phyloP scores from a whole-genome alignment of 2,329 filamentous ascomycete species.

The Hypoxylon rubiginosum region DNA sequence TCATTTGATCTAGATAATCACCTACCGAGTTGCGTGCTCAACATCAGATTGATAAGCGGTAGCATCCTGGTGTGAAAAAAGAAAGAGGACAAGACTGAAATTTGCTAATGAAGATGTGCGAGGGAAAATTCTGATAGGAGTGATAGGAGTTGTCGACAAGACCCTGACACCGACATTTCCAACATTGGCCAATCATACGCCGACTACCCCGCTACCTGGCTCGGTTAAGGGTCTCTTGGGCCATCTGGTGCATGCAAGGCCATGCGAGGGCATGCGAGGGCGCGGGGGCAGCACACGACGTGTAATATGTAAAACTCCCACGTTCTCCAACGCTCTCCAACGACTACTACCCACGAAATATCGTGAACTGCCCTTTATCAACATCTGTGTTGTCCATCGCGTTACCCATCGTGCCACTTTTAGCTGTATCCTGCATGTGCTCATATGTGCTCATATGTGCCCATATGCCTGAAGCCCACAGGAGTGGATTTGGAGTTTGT shows the following conservation, averaged over 20 bases:
- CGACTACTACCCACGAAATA: constrained; percentile 34
- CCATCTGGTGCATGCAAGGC: constrained; percentile 5
- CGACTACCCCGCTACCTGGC: constrained; percentile 30
- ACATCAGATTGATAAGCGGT: not conserved
- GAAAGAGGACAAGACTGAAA: not conserved
- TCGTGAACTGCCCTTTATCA: constrained; percentile 31
- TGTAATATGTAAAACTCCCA: constrained; percentile 8
- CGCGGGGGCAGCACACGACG: constrained; percentile 28
- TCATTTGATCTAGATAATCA: not conserved
- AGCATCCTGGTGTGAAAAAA: not conserved
- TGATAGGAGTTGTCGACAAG: constrained; percentile 28
- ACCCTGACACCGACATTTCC: constrained; percentile 34
- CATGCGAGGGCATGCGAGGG: not conserved
- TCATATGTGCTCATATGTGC: constrained; percentile 14
- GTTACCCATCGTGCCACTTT: constrained; percentile 35
- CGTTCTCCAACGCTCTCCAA: constrained; percentile 18
- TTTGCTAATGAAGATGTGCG: not conserved
- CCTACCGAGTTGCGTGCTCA: not conserved
- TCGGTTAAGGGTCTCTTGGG: constrained; percentile 14
- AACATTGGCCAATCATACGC: constrained; percentile 38
- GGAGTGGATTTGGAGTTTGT: constrained; percentile 19
- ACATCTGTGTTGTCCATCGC: constrained; percentile 12
- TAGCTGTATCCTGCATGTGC: constrained; percentile 28
- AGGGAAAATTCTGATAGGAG: constrained; percentile 19
- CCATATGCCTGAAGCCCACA: constrained; percentile 13